A percentile compares a stretch with the other conserved stretches of the same genome.
Conservation (phyloP, 805 yeast genomes). For the Grigorovia yakushimaensis region DNA sequence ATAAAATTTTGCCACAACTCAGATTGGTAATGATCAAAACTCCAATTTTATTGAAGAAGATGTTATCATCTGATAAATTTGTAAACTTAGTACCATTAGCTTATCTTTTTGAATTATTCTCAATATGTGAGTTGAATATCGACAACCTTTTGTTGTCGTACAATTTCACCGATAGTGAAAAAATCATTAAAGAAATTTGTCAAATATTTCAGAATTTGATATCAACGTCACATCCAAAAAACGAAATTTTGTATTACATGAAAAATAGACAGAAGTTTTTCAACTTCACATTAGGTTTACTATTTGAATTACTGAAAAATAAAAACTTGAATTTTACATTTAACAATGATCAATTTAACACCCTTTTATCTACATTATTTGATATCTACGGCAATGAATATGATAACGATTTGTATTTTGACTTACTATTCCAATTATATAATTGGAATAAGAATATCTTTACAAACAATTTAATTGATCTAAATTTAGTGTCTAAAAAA, state of each 20-base stretch:
- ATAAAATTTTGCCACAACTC: slow-evolving; percentile 13
- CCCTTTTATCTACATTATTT: slow-evolving; percentile 9
- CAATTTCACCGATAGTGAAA: slow-evolving; percentile 11
- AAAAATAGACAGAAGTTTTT: slow-evolving; percentile 21
- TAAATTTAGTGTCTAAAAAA: slow-evolving; percentile 18
- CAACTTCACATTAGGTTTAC: slow-evolving; percentile 15
- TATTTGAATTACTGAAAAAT: slow-evolving; percentile 2
- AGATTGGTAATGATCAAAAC: slow-evolving; percentile 16
- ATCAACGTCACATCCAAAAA: slow-evolving; percentile 6
- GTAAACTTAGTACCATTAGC: slow-evolving; percentile 20
- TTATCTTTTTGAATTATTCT: slow-evolving; percentile 24
- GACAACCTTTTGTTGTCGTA: slow-evolving; percentile 11
- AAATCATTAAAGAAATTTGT: neutral
- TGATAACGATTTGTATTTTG: slow-evolving; percentile 17
- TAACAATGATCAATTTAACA: neutral
- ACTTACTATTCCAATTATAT: slow-evolving; percentile 13
- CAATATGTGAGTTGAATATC: slow-evolving; percentile 21
- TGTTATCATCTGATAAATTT: slow-evolving; percentile 21
- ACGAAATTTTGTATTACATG: slow-evolving; percentile 21
- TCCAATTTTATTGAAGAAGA: slow-evolving; percentile 25
- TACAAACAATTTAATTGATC: slow-evolving; percentile 6
- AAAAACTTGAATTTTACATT: neutral
- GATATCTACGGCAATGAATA: slow-evolving; percentile 24
- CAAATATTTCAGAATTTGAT: slow-evolving; percentile 13
- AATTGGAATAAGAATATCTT: slow-evolving; percentile 7